Conservation (phyloP, 371 early-diverging fungal species). For the Rhizopus delemar region DNA sequence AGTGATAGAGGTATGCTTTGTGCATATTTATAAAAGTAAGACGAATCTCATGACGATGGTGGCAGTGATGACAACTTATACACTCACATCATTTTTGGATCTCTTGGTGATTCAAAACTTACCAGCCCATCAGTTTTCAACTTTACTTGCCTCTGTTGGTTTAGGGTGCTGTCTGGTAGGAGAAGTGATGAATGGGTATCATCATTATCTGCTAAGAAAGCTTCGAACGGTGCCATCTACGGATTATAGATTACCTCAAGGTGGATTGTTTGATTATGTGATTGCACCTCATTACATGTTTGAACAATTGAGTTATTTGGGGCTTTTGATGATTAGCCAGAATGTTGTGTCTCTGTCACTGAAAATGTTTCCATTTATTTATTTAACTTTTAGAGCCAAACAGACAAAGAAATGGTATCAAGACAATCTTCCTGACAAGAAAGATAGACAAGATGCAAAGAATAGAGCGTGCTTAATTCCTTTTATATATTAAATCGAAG, state of each 20-base stretch:
- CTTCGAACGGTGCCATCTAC: conserved; percentile 4
- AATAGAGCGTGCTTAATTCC: conserved; percentile 25
- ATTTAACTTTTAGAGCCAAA: conserved; percentile 26
- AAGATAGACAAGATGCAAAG: conserved; percentile 10
- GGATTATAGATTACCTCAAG: conserved; percentile 21
- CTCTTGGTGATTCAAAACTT: conserved; percentile 10
- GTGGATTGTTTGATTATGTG: conserved; percentile 26
- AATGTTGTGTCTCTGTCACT: conserved; percentile 23
- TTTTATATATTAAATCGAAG: conserved; percentile 25
- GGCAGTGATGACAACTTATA: conserved; percentile 8
- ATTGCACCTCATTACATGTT: conserved; percentile 29
- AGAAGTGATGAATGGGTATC: conserved; percentile 11
- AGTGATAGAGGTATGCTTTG: conserved; percentile 20
- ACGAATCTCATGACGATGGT: conserved; percentile 10
- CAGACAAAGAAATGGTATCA: conserved; percentile 30
- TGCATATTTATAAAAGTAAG: conserved; percentile 22
- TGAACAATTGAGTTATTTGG: conserved; percentile 29
- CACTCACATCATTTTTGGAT: conserved; percentile 14
- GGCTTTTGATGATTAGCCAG: conserved; percentile 28
- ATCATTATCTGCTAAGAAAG: conserved; percentile 17
- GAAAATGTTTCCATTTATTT: conserved; percentile 29
- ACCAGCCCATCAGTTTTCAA: conserved; percentile 6
- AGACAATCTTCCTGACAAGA: conserved; percentile 4
- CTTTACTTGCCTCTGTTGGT: neutral
- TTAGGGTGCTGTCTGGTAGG: conserved; percentile 8